Evolutionary conservation across 441 rosid species (phyloP).

Genomic region (Lepidium campestre): DNA sequence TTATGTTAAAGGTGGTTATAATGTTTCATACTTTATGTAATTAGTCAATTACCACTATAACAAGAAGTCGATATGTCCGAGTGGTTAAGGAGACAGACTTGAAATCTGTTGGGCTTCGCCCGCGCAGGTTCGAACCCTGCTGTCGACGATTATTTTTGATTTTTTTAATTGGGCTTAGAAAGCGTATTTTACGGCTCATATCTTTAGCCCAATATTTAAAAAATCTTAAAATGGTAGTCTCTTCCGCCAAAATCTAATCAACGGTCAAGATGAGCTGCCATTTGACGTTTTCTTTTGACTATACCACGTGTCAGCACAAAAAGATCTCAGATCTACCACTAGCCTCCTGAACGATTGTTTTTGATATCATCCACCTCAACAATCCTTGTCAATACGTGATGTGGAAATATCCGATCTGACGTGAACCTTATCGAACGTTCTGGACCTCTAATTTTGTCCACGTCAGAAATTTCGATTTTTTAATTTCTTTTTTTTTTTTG

Average conservation of each 20-base stretch:
- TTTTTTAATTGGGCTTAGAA: not conserved
- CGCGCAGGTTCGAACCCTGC: constrained; percentile 99
- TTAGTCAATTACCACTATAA: too few species aligned
- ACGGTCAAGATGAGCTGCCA: constrained; percentile 12
- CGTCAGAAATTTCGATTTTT: constrained; percentile 10
- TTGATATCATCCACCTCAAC: constrained; percentile 22
- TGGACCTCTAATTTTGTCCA: constrained; percentile 29
- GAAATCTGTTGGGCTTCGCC: constrained; percentile 97
- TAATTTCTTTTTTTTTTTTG: not conserved
- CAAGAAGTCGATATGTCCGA: constrained; percentile 86
- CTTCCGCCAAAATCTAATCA: constrained; percentile 18
- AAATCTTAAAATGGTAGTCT: constrained; percentile 21
- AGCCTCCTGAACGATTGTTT: constrained; percentile 4
- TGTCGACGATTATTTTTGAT: constrained; percentile 50
- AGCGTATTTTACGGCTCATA: not conserved
- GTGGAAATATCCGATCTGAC: constrained; percentile 30
- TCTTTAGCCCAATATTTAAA: not conserved
- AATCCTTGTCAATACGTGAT: not conserved
- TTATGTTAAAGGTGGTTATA: too few species aligned
- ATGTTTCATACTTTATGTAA: too few species aligned
- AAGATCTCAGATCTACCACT: constrained; percentile 20
- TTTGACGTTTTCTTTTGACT: not conserved
- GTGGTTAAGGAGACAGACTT: constrained; percentile 99
- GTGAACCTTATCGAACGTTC: constrained; percentile 12
- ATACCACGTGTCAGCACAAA: constrained; percentile 4